Conservation (phyloP, 1,139 yeast genomes). For the Suhomyces panamericanus region DNA sequence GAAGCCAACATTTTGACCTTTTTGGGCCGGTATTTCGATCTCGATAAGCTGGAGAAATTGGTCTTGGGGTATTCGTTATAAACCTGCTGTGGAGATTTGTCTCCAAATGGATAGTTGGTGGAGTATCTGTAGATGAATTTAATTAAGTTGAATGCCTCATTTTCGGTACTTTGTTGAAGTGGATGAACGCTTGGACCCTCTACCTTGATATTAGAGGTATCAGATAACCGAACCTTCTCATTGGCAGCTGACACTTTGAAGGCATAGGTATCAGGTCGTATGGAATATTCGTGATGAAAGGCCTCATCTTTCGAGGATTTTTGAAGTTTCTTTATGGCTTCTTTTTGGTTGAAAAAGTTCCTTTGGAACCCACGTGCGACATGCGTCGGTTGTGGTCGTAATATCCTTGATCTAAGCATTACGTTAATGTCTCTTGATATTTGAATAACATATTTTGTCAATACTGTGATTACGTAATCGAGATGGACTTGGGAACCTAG, state of each 20-base stretch:
- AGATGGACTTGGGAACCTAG: not conserved
- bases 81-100: conserved; percentile 41
- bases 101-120: conserved; percentile 47
- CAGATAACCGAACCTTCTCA: conserved; percentile 16
- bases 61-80: conserved; percentile 41
- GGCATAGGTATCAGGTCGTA: conserved; percentile 50
- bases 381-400: not conserved
- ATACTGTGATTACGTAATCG: conserved; percentile 1
- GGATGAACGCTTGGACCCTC: conserved; percentile 26
- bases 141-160: conserved; percentile 29
- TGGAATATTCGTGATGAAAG: conserved; percentile 47
- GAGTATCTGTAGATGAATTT: conserved; percentile 44
- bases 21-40: conserved; percentile 53
- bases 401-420: conserved; percentile 1
- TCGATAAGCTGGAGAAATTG: conserved; percentile 48
- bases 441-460: too few species aligned
- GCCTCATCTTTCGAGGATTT: conserved; percentile 27
- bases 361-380: conserved; percentile 8
- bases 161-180: conserved; percentile 24
- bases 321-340: conserved; percentile 20
- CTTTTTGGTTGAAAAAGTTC: conserved; percentile 24
- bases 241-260: conserved; percentile 39
- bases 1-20: conserved; percentile 68
- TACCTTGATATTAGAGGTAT: not conserved
- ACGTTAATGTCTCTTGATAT: not conserved